Conservation (phyloP, 352 stramenopile species). For the Halophytophthora polymorphica region DNA sequence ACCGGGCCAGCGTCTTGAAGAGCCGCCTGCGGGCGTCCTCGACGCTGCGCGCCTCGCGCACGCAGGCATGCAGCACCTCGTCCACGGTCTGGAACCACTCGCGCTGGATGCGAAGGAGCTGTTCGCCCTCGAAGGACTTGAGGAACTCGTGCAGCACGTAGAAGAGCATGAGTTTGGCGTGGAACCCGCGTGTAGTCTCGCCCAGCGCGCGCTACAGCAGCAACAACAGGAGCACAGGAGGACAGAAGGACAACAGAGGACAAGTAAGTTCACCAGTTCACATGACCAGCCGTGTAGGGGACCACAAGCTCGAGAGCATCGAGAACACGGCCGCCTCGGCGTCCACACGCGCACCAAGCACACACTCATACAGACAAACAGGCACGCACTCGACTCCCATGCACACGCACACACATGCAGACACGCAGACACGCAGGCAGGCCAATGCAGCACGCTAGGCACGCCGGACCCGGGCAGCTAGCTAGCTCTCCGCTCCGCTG, state of each 20-base stretch:
- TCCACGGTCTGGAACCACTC: slow-evolving; percentile 83
- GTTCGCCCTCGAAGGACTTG: slow-evolving; percentile 69
- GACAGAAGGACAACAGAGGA: background rate
- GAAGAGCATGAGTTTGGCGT: slow-evolving; percentile 83
- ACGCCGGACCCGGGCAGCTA: slow-evolving; percentile 6
- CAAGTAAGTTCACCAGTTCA: background rate
- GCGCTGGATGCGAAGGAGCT: slow-evolving; percentile 53
- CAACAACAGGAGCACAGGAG: background rate
- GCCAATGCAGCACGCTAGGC: background rate
- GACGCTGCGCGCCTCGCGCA: slow-evolving; percentile 57
- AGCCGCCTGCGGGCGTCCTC: slow-evolving; percentile 72
- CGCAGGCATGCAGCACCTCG: slow-evolving; percentile 68
- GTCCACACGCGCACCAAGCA: background rate
- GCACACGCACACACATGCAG: background rate
- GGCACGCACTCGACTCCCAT: too few relatives aligned
- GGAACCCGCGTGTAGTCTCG: slow-evolving; percentile 59
- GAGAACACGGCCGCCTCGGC: background rate
- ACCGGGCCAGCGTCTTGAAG: slow-evolving; percentile 83
- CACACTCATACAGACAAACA: background rate
- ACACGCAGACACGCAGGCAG: slow-evolving; percentile 1
- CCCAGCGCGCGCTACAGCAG: slow-evolving; percentile 49
- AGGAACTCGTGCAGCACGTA: slow-evolving; percentile 88
- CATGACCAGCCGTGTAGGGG: background rate
- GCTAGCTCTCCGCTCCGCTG: background rate
- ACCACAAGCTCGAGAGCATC: slow-evolving; percentile 3